Evolutionary conservation across 2,329 filamentous ascomycete genomes (phyloP), one percentile per base, ranked within the genome.

Genomic region (Endothia cerciana): DNA sequence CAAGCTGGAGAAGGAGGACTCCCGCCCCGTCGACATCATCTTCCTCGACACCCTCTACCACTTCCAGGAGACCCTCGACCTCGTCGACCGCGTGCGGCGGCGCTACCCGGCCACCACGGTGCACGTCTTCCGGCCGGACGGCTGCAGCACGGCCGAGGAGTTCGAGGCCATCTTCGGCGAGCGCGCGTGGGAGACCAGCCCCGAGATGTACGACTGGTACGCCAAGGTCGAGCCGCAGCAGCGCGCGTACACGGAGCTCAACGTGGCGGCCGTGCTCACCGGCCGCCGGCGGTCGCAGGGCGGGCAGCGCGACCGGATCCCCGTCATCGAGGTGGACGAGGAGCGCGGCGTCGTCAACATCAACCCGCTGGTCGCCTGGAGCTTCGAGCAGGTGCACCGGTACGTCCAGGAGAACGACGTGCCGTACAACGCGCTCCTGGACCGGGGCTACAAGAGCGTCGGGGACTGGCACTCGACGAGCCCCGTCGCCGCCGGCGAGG

Each of bases 381-480:
- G 86, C 53, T 99, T 99, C 81, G 82, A 88, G 69, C 91, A 98
- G 76, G 94, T 99, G 67, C 89, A 94, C 79, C 84, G 87, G 49
- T 99, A 99, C 81, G 87, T 97, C 80, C 87, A 89, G 73, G 89
- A 91, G 74, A 87, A 97, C 83, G 80, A 93, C 68, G 93, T 99
- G 4, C 95, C 95, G 0, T 98, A 97, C 85, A 99, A 99, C 77
- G 89, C 86, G 69, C 87, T 99, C 38, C 86, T 99, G 57, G 92
- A 97, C 80, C 85, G 84, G 67, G 95, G 95, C n/a, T 99, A 99
- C 86, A 97, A 98, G 86, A 97, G 93, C 70, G 86, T 99, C 69
- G 95, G 95, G 69, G 95, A 99, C 83, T 98, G 94, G 92, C 95
- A 99, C 85, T 97, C 93, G 60, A 99, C 95, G 4, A 90, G 88